Evolutionary conservation across 805 yeast genomes (phyloP).

Genomic region (Candida sphagnicola): DNA sequence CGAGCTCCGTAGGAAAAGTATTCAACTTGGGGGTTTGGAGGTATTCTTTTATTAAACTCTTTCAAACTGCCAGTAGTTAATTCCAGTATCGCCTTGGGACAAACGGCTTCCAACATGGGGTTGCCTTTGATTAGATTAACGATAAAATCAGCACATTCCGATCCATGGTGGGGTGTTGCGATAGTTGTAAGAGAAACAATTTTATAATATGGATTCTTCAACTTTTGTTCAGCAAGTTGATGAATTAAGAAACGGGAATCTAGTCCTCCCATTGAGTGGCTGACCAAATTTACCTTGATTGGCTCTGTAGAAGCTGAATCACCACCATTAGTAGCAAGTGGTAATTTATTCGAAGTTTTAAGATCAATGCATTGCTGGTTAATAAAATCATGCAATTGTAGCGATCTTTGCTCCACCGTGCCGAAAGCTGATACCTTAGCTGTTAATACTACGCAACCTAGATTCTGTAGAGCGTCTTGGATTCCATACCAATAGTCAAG

Average conservation of each 20-base stretch:
- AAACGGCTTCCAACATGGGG: slow-evolving; percentile 12
- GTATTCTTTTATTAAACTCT: slow-evolving; percentile 49
- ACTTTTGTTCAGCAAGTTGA: slow-evolving; percentile 26
- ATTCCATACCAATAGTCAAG: slow-evolving; percentile 85
- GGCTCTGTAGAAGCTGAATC: too few species aligned
- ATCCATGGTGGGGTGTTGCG: slow-evolving; percentile 86
- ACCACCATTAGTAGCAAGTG: too few species aligned
- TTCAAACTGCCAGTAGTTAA: slow-evolving; percentile 54
- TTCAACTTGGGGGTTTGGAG: slow-evolving; percentile 56
- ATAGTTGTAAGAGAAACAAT: slow-evolving; percentile 79
- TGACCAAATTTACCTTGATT: slow-evolving; percentile 65
- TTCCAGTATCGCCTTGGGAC: slow-evolving; percentile 49
- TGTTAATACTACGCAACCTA: slow-evolving; percentile 66
- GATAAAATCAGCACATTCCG: slow-evolving; percentile 74
- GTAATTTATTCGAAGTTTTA: too few species aligned
- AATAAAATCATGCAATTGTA: slow-evolving; percentile 50
- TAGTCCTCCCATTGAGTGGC: slow-evolving; percentile 94
- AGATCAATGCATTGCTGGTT: slow-evolving; percentile 19
- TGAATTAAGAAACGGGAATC: slow-evolving; percentile 78
- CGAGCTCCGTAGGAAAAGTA: slow-evolving; percentile 85
- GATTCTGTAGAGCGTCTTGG: slow-evolving; percentile 49
- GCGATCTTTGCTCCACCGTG: slow-evolving; percentile 66
- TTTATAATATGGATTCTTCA: slow-evolving; percentile 42
- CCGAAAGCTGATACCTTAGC: slow-evolving; percentile 85
- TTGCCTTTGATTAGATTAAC: slow-evolving; percentile 27